Base-by-base conservation (phyloP, 768 basidiomycete genomes). In the Termitomyces sp. region DNA sequence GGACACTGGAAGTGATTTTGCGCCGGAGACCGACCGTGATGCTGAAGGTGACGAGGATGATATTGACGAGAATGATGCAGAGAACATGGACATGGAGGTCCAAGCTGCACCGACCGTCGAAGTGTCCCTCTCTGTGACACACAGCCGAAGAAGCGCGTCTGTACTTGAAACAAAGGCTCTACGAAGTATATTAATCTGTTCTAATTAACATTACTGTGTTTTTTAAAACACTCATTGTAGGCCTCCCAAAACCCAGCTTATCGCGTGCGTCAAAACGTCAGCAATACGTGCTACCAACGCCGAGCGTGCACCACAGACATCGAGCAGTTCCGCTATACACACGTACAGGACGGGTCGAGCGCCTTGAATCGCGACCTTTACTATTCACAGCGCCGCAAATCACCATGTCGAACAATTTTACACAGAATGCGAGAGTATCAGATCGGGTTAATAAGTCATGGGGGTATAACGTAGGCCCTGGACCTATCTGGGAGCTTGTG, bases 401-500 rank as follows among this genome's bases (percentile, higher is more conserved):
- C 16, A 66, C 73, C 5, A 65, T 77, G 51, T 88, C 88, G 13
- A 84, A 84, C 58, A 79, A 77, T 51, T 83, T 84, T 66, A 84
- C 83, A 0, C 68, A 80, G 49, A 73, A 73, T 51, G 58, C 72
- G 1, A 73, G 72, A 31, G 71, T 87, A 41, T 76, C 75, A 1
- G 79, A 81, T 51, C 77, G 86, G n/a, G 70, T 88, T 9, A 84
- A 78, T 63, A 89, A 85, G 64, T 76, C 86, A 0, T 89, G 85
- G 86, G 84, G 87, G 0, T 84, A 81, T 64, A 90, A 88, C 61
- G 81, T 88, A 15, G 89, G 90, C 4, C 68, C 82, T 3, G 91
- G 92, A 0, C 89, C 90, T 1, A 64, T 90, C 6, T 93, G 90
- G 90, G 86, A 92, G 58, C 69, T 92, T 36, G 70, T 81, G 44